Base-by-base conservation (phyloP, 345 rosid species). In the Eucalyptus polyanthemos region DNA sequence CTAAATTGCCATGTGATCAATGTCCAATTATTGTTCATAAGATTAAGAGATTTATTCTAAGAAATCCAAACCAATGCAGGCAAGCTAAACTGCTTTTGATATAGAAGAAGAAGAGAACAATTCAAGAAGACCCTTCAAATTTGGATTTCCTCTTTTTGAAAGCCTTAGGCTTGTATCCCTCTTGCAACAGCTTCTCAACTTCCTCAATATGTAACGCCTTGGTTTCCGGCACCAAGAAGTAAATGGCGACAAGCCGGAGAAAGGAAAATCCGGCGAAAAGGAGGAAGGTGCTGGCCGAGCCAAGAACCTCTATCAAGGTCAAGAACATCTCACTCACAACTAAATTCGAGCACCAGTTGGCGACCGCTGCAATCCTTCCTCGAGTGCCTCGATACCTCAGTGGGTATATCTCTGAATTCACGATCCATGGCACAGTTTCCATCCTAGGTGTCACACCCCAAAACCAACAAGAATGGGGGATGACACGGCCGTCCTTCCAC, bases 351-450 rank as follows among this genome's bases (percentile, higher is more conserved):
- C 89, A 53, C 99, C 99, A 97, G 90, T 96, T 96, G 3, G 94
- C 50, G 11, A 96, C 97, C 1, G 98, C 99, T 0, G 98, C 98
- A 10, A 97, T 94, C 11, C 97, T 97, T 89, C 97, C 99, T 6
- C 1, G 97, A 7, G 95, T n/a, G 3, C 99, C 99, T 93, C 98
- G 93, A 89, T 96, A 97, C 72, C 94, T 91, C 45, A 96, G 89
- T 3, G 99, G 99, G 87, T 97, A 97, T 24, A 97, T 97, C 94
- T 97, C 99, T 19, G 99, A 96, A 94, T 96, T 97, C 11, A 96
- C 94, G 29, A 96, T 94, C 99, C 98, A 95, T 1, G 98, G 99
- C 27, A 91, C 95, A 1, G 97, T 94, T 7, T 98, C 99, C 97
- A 96, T 96, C 24, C 99, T 97, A 2, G 99, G 99, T 1, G 99